Base-by-base conservation (phyloP, 805 yeast species). In the Groenewaldozyma tartarivorans region DNA sequence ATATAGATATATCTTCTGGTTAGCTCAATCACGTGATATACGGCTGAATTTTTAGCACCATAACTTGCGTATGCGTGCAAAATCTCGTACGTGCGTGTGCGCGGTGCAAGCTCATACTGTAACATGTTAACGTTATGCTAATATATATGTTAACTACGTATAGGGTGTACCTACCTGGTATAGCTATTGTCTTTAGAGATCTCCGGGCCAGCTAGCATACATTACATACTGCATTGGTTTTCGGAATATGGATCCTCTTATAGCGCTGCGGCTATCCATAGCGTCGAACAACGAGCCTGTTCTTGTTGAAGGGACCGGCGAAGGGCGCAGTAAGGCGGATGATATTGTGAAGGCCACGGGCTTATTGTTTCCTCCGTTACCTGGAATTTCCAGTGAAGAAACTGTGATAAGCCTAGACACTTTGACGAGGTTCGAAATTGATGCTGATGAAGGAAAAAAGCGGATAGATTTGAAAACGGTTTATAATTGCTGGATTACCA, bases 401-500 rank as follows among this genome's bases (percentile, higher is more conserved):
- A 7, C 32, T 2, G 11, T 35, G 2, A 49, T 65, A 9, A 55
- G 64, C 29, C 58, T 81, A 40, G 66, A 71, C 48, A 58, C 64
- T 9, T 46, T 48, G n/a, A 79, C 88, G 7, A 68, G 71, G 38
- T 80, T 80, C 53, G 63, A 67, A 21, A 29, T 38, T 20, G 35
- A 38, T 6, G n/a, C n/a, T n/a, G 45, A 41, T 9, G 40, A 35
- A 5, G 40, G 27, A 3, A 40, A 35, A 33, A 40, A 24, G 36
- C 24, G 18, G 11, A 43, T 56, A 34, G 64, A 70, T 13, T 63
- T 86, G 42, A 67, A 74, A 46, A 75, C 83, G 0, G 75, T 82
- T 2, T 68, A 75, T 30, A 85, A 83, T 52, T 81, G 92, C 48
- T 90, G 94, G 92, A 48, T 77, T 20, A 77, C 77, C 48, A 77